Evolutionary conservation across 805 yeast species (phyloP), one percentile per base, ranked within the genome.

Genomic region (Metschnikowia gruessii): DNA sequence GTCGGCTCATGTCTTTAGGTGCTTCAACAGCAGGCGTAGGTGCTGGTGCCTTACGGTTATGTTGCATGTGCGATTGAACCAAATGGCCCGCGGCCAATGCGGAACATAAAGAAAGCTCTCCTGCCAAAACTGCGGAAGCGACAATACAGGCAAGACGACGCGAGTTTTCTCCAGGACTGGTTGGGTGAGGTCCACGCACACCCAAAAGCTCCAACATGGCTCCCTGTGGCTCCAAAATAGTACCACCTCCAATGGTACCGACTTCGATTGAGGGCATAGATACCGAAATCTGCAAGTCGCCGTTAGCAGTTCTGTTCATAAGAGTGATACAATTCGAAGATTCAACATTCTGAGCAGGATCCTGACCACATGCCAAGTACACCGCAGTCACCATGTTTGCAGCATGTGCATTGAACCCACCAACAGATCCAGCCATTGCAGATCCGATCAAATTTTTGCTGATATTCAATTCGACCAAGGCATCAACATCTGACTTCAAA

Each of bases 331-430:
- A 94, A 70, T 91, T 92, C 28, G 97, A 89, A 50, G 95, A 84
- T 72, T 92, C 99, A 43, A 94, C 97, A 62, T 94, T 94, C 72
- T 94, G 99, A 1, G 99, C 99, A n/a, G 99, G 99, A 69, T 94
- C 99, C 74, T 94, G 99, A 48, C 99, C 99, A 49, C 96, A 81
- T 4, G 99, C 99, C 54, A 94, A 72, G 65, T 71, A 94, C 21
- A 94, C 84, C 10, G 99, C 98, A 30, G 99, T 95, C 30, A 94
- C 92, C 56, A 94, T 70, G 66, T 94, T 94, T 40, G 99, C 95
- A 44, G 99, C 98, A 59, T 94, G 99, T 0, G 99, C 99, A 63
- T 94, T 94, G 72, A 87, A 91, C 1, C 99, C 99, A 64, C 99
- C 99, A 56, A 94, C 79, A 16, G 95, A 81, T 33, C 99, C 99